Conservation (phyloP, 305 asterid species). For the Vinca major region DNA sequence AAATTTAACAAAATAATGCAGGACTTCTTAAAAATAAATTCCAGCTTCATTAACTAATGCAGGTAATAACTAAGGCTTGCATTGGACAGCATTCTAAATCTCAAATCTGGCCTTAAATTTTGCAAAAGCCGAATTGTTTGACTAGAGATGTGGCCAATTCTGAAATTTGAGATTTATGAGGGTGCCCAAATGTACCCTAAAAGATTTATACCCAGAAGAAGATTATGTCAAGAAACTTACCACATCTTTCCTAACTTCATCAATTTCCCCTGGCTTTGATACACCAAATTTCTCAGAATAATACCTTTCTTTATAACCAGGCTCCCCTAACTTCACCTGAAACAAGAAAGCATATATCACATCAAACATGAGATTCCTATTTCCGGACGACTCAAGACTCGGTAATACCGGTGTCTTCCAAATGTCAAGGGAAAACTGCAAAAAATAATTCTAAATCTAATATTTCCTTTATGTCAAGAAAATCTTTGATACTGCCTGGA, state of each 20-base stretch:
- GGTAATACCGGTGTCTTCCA: not conserved
- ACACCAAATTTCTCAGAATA: slow-evolving; percentile 78
- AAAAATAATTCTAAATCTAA: not conserved
- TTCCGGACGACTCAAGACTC: not conserved
- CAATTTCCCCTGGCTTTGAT: slow-evolving; percentile 51
- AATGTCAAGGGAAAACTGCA: not conserved
- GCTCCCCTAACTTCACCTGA: slow-evolving; percentile 92
- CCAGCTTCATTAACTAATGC: not conserved
- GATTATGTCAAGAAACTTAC: slow-evolving; percentile 39
- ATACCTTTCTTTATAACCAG: slow-evolving; percentile 93
- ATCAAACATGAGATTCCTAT: not conserved
- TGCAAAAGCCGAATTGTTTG: too few relatives aligned
- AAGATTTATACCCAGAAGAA: not conserved
- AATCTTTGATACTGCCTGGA: not conserved
- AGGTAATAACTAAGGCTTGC: not conserved
- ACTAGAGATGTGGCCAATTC: too few relatives aligned
- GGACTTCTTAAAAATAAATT: not conserved
- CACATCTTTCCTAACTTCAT: slow-evolving; percentile 63
- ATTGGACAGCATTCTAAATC: too few relatives aligned
- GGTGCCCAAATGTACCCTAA: too few relatives aligned
- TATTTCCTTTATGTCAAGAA: not conserved
- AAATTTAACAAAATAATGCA: not conserved
- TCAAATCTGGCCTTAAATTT: too few relatives aligned
- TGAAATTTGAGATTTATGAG: too few relatives aligned
- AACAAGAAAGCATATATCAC: slow-evolving; percentile 8